phyloP scores from a whole-genome alignment of 768 basidiomycete species.

The Gloeopeniophorella convolvens region DNA sequence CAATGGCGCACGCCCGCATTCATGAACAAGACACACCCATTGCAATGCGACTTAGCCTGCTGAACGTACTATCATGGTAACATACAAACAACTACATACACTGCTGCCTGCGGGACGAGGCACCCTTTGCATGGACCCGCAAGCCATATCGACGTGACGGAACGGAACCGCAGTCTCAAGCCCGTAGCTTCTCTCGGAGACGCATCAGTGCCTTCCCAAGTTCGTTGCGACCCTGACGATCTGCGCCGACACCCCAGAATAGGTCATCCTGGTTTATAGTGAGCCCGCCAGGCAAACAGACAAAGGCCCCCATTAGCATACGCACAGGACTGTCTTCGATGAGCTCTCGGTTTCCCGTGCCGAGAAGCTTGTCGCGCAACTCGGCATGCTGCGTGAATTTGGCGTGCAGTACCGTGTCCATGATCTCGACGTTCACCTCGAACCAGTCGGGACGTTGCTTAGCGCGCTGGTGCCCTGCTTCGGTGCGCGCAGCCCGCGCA shows the following conservation, averaged over 20 bases:
- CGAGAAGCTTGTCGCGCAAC: constrained; percentile 31
- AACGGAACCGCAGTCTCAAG: too few relatives aligned
- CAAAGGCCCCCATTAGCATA: constrained; percentile 9
- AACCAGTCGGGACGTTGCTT: constrained; percentile 19
- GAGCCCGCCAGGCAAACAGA: constrained; percentile 18
- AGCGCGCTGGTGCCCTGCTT: constrained; percentile 11
- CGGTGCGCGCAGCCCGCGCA: constrained; percentile 11
- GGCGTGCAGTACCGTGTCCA: constrained; percentile 35
- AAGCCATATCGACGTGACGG: too few relatives aligned
- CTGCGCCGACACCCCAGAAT: constrained; percentile 38
- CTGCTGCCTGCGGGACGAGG: too few relatives aligned
- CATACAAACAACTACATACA: too few relatives aligned
- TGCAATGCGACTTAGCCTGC: too few relatives aligned
- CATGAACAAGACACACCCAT: too few relatives aligned
- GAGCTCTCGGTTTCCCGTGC: constrained; percentile 33
- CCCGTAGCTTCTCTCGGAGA: constrained; percentile 28
- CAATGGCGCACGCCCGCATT: too few relatives aligned
- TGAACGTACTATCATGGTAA: too few relatives aligned
- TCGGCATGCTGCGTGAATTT: constrained; percentile 38
- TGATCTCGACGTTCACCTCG: constrained; percentile 20
- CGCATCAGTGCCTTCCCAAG: constrained; percentile 37
- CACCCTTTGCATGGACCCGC: too few relatives aligned
- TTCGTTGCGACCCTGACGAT: constrained; percentile 35
- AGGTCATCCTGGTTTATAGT: constrained; percentile 29
- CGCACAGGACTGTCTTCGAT: constrained; percentile 31